phyloP scores from a whole-genome alignment of 177 flowering plant genomes.

The Telopea speciosissima region DNA sequence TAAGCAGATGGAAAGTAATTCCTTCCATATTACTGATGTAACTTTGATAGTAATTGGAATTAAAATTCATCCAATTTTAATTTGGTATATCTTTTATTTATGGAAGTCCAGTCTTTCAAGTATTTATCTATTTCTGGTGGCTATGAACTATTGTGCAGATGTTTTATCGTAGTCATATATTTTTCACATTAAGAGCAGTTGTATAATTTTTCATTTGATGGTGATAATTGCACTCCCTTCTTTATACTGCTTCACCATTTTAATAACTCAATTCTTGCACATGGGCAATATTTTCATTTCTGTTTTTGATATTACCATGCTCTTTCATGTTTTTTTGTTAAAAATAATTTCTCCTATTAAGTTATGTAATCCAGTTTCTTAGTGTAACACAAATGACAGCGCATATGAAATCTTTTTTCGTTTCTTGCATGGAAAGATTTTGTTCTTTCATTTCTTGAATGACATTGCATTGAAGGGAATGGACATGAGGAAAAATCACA shows the following conservation, averaged over 20 bases:
- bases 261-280: no score
- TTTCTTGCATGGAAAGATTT: no score
- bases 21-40: background rate
- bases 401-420: no score
- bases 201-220: background rate
- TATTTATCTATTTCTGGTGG: background rate
- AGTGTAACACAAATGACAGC: no score
- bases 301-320: no score
- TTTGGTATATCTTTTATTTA: no score
- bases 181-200: background rate
- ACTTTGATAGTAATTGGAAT: background rate
- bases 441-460: background rate
- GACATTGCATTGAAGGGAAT: background rate
- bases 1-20: background rate
- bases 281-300: no score
- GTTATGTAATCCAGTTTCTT: no score
- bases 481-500: background rate
- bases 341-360: no score
- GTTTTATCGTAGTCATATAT: background rate
- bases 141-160: background rate
- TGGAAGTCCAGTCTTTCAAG: background rate
- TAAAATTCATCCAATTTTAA: background rate
- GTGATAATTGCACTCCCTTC: background rate
- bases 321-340: no score
- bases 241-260: background rate